Evolutionary conservation across 208 protist genomes (phyloP).

Genomic region (Leishmania braziliensis): DNA sequence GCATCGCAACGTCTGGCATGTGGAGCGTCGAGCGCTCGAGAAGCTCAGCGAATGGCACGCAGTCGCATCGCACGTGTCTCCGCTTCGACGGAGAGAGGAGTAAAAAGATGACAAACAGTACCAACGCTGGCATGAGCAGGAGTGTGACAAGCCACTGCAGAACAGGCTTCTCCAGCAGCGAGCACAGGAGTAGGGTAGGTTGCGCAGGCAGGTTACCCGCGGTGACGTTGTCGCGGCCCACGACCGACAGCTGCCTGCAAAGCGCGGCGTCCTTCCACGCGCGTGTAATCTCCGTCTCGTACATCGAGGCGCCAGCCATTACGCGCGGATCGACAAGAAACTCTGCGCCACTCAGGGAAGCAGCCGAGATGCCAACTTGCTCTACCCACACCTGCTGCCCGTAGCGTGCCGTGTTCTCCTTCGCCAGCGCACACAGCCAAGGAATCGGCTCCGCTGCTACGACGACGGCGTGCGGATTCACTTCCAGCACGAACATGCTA

Average conservation of each 20-base stretch:
- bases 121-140: slow-evolving; percentile 11
- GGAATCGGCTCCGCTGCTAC: slow-evolving; percentile 45
- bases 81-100: slow-evolving; percentile 16
- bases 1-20: slow-evolving; percentile 4
- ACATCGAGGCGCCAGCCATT: slow-evolving; percentile 38
- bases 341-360: neutral
- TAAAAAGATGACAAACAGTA: slow-evolving; percentile 26
- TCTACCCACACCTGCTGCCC: slow-evolving; percentile 26
- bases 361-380: slow-evolving; percentile 15
- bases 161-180: slow-evolving; percentile 20
- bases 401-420: slow-evolving; percentile 25
- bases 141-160: slow-evolving; percentile 19
- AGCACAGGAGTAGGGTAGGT: slow-evolving; percentile 19
- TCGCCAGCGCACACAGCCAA: slow-evolving; percentile 18
- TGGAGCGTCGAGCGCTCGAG: slow-evolving; percentile 12
- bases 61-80: slow-evolving; percentile 13
- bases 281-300: slow-evolving; percentile 24
- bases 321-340: slow-evolving; percentile 34
- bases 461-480: slow-evolving; percentile 28
- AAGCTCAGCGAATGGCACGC: slow-evolving; percentile 24
- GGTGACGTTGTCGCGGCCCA: slow-evolving; percentile 25
- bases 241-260: slow-evolving; percentile 21
- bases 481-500: slow-evolving; percentile 21
- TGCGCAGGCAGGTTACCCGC: slow-evolving; percentile 21
- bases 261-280: slow-evolving; percentile 16